Base-by-base conservation (phyloP, 2,329 filamentous ascomycete genomes). In the Aspergillus japonicus region DNA sequence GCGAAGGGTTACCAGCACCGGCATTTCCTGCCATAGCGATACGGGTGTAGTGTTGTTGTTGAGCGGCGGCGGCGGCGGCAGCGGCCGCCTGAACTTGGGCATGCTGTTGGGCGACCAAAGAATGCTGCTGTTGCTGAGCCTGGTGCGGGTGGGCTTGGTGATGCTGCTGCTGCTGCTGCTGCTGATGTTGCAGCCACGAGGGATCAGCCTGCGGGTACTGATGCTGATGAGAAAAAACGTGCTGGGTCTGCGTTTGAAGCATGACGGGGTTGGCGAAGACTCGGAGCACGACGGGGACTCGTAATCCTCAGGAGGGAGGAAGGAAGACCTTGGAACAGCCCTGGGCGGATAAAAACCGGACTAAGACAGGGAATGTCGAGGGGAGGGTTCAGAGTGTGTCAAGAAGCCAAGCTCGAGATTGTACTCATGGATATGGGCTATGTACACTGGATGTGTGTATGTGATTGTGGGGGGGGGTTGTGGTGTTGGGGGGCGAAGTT, bases 11-110 rank as follows among this genome's bases (percentile, higher is more conserved):
- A 39, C 66, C 71, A 51, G 69, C 64, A 58, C 81, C 82, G 57
- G 81, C 82, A 67, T 85, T 87, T 70, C 87, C 87, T 65, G 82
- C 87, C 69, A 84, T 83, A 50, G 89, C 85, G 68, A 96, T 85
- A 65, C 90, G 89, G 73, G 85, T 89, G 77, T 91, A 93, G 74
- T 89, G 83, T 68, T 81, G 79, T 61, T 81, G 77, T 63, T 82
- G 77, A 33, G 78, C 74, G 5, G 73, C 71, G 4, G 78, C 72
- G 2, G 77, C 73, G 3, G 73, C 71, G 8, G 74, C 73, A 7
- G 77, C 73, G 44, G 76, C 69, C 39, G 81, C 72, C 62, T 86
- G 83, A 53, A 80, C 77, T 62, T 85, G 82, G 42, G 80, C 83
- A 75, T 89, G 86, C 61, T 78, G 76, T 61, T 78, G 76, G 58